Evolutionary conservation across 345 rosid species (phyloP), one percentile per base, ranked within the genome.

Genomic region (Rhizophora mangle): DNA sequence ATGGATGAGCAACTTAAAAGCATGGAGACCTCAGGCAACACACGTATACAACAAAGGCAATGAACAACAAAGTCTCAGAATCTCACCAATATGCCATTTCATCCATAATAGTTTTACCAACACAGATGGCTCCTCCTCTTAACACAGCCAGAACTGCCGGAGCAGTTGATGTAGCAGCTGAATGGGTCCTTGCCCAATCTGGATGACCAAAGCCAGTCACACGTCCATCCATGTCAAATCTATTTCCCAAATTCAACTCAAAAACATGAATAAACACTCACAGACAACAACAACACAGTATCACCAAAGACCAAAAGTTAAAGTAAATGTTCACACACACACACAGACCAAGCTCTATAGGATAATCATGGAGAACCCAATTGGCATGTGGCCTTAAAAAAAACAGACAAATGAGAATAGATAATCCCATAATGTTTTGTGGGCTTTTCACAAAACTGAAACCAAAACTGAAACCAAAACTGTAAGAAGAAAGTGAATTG

Each of bases 131-230:
- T 57, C 98, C 97, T 58, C 71, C 89, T n/a, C 21, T 80, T 31
- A 91, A 78, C 63, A 91, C 75, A 65, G 86, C 86, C 70, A 79
- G 72, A 70, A 94, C 93, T 59, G 81, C 87, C 0, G 85, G 93
- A 13, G 96, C 90, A 3, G 93, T 89, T 32, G 88, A 78, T 58
- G 81, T 83, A 53, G 97, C 95, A 56, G 83, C 81, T 4, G 72
- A 65, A 75, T 91, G 97, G 66, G 97, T 91, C 80, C 87, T 80
- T 63, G 80, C 89, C 98, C 98, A 94, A 68, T 91, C 97, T 46
- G 95, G 98, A 73, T 89, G 86, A 60, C 98, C 98, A 74, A 94
- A 94, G 52, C 96, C 95, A 69, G 95, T 82, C 39, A 91, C 86
- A 8, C 80, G 81, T 31, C 96, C 97, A 27, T 88, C 86, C 55